These are phyloP conservation scores for Macadamia tetraphylla DNA, from an alignment of 164 flowering plant genomes.

Conservation along the genomic window DNA sequence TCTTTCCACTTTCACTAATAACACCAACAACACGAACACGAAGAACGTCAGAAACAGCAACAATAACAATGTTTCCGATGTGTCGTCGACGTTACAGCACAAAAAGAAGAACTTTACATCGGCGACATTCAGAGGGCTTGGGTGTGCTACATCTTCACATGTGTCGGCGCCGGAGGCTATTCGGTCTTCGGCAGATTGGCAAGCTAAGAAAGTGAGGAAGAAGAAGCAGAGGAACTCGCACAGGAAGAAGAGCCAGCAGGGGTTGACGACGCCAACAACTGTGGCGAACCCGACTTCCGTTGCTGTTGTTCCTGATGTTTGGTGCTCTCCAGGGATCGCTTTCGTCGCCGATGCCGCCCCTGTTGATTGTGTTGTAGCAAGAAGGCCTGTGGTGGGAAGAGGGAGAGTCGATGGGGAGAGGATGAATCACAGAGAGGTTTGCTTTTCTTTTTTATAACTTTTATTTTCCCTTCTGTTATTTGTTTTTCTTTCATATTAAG, in stretches of 20 bases:
- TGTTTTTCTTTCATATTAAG: neutral
- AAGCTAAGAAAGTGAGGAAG: conserved; percentile 43
- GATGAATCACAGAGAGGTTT: conserved; percentile 43
- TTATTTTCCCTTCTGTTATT: neutral
- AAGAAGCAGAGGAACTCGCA: conserved; percentile 33
- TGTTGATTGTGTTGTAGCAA: conserved; percentile 60
- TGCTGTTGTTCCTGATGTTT: conserved; percentile 60
- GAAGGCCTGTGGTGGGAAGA: conserved; percentile 39
- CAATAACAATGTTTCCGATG: neutral
- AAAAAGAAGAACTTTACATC: conserved; percentile 35
- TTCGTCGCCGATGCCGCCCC: conserved; percentile 50
- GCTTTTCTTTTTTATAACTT: neutral
- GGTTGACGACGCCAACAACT: neutral
- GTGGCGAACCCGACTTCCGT: conserved; percentile 6
- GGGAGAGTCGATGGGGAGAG: conserved; percentile 48
- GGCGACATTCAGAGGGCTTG: conserved; percentile 48
- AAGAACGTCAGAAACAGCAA: neutral
- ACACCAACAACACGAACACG: neutral
- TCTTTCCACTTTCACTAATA: conserved; percentile 28
- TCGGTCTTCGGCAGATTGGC: conserved; percentile 73
- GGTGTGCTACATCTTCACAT: conserved; percentile 54
- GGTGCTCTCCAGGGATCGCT: conserved; percentile 80
- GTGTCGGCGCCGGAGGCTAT: conserved; percentile 74
- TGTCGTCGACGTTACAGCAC: conserved; percentile 1
- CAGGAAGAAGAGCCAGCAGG: conserved; percentile 17